A percentile compares a stretch with the other conserved stretches of the same genome.
Conservation (phyloP, 1,139 yeast genomes). For the Citeromyces siamensis region DNA sequence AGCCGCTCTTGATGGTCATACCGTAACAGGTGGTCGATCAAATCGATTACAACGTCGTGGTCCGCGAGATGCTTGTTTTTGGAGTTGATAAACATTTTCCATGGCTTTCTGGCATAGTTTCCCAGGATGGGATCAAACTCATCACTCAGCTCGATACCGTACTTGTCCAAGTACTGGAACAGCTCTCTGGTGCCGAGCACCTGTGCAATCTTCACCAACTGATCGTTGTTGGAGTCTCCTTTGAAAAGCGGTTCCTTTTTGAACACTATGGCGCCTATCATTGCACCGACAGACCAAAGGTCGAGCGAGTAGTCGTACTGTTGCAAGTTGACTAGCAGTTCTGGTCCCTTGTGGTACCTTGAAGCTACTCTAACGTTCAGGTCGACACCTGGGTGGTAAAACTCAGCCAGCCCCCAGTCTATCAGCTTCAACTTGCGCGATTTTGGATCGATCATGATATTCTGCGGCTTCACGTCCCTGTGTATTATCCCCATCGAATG, state of each 20-base stretch:
- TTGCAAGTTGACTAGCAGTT: conserved; percentile 82
- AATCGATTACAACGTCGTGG: conserved; percentile 59
- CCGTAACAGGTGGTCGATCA: conserved; percentile 69
- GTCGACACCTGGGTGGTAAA: conserved; percentile 89
- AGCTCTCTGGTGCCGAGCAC: conserved; percentile 88
- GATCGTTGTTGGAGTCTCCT: conserved; percentile 94
- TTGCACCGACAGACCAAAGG: conserved; percentile 95
- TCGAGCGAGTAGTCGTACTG: conserved; percentile 93
- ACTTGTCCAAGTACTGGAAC: conserved; percentile 59
- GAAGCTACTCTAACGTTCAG: conserved; percentile 97
- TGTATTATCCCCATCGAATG: conserved; percentile 99
- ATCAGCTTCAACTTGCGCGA: conserved; percentile 63
- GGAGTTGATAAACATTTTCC: conserved; percentile 70
- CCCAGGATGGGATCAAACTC: conserved; percentile 76
- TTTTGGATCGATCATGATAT: conserved; percentile 93
- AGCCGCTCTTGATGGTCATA: conserved; percentile 94
- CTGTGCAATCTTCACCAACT: conserved; percentile 85
- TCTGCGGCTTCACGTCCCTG: conserved; percentile 97
- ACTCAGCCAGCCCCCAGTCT: conserved; percentile 99
- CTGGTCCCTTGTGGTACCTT: conserved; percentile 98
- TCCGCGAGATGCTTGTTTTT: conserved; percentile 61
- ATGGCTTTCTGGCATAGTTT: conserved; percentile 74
- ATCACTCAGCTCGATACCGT: conserved; percentile 61
- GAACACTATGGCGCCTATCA: conserved; percentile 95
- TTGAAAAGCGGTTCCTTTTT: conserved; percentile 96